A percentile compares a stretch with the other conserved stretches of the same genome.
Evolutionary conservation across 768 basidiomycete genomes (phyloP).

Genomic region (Boletus reticulatus): DNA sequence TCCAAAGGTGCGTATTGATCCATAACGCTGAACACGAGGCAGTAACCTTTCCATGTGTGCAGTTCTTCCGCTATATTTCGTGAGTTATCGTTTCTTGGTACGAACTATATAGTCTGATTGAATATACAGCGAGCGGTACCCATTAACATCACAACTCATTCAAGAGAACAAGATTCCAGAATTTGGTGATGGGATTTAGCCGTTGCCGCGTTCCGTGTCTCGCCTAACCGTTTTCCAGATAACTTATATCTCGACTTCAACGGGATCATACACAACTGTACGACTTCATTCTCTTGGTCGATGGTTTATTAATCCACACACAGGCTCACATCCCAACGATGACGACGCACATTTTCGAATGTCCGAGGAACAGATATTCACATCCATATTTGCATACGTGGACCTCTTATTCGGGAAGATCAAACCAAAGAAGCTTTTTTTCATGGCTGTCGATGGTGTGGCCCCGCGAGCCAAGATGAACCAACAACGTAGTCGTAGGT

Average conservation of each 20-base stretch:
- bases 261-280: conserved; percentile 85
- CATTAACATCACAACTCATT: conserved; percentile 95
- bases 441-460: conserved; percentile 98
- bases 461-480: conserved; percentile 99
- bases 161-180: conserved; percentile 99
- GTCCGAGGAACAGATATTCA: conserved; percentile 96
- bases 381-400: conserved; percentile 95
- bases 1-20: conserved; percentile 52
- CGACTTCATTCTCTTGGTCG: not conserved
- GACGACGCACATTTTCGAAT: conserved; percentile 94
- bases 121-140: conserved; percentile 82
- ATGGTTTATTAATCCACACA: not conserved
- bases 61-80: conserved; percentile 99
- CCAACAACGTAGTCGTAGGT: conserved; percentile 91
- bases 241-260: conserved; percentile 95
- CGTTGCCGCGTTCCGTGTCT: not conserved
- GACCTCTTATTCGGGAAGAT: conserved; percentile 97
- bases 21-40: not conserved
- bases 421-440: conserved; percentile 96
- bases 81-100: conserved; percentile 36
- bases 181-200: conserved; percentile 61
- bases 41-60: conserved; percentile 9
- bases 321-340: conserved; percentile 95
- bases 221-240: conserved; percentile 43
- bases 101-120: conserved; percentile 10